A percentile compares a stretch with the other conserved stretches of the same genome.
Conservation (phyloP, 192 early-diverging fungal genomes). For the Allomyces javanicus region DNA sequence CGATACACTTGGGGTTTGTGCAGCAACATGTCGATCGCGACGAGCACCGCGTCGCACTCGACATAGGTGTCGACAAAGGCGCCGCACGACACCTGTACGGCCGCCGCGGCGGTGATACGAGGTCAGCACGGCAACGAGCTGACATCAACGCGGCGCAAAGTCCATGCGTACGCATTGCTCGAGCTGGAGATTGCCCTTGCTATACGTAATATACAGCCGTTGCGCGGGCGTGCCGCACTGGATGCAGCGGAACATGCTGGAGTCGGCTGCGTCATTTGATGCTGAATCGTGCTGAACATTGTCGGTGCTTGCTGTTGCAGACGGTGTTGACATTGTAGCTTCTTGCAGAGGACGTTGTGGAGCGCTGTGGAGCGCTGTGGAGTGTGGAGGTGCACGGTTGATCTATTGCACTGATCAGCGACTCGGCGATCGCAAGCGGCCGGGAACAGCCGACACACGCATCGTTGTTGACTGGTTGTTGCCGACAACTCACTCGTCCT, state of each 20-base stretch:
- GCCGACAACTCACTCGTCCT: too few species aligned
- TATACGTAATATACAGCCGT: constrained; percentile 61
- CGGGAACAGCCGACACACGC: too few species aligned
- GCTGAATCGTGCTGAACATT: too few species aligned
- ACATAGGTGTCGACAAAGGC: constrained; percentile 82
- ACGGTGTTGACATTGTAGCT: too few species aligned
- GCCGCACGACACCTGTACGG: constrained; percentile 35
- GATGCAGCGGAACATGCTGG: constrained; percentile 23
- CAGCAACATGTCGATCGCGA: constrained; percentile 82
- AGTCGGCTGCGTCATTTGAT: too few species aligned
- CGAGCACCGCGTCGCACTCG: constrained; percentile 68
- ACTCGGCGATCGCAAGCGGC: too few species aligned
- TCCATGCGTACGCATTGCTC: constrained; percentile 57
- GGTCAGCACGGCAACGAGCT: background rate
- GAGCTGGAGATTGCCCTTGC: constrained; percentile 59
- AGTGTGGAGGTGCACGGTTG: too few species aligned
- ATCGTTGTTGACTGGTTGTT: too few species aligned
- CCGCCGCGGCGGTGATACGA: background rate
- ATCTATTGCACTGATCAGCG: too few species aligned
- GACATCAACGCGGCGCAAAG: background rate
- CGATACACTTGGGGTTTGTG: constrained; percentile 71
- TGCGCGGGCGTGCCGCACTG: constrained; percentile 51
- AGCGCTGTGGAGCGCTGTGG: too few species aligned
- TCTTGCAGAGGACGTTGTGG: too few species aligned
- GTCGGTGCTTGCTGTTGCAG: too few species aligned